Evolutionary conservation across 2,329 filamentous ascomycete genomes (phyloP), one percentile per base, ranked within the genome.

Genomic region (Sporothrix pseudoabietina): DNA sequence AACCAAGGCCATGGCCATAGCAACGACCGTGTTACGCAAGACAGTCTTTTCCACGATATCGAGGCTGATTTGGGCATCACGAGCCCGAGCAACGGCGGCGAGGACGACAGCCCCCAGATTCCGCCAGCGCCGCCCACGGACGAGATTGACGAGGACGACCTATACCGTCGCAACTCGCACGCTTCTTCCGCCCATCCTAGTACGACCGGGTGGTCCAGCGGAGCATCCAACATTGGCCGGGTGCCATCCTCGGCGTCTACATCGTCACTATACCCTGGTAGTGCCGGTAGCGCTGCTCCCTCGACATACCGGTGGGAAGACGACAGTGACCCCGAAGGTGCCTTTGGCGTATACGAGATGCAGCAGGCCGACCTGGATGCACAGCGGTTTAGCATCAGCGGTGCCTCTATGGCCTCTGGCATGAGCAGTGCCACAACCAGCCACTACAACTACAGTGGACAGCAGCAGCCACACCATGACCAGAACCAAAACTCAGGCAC

Each of bases 281-380:
- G 35, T 9, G 10, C 41, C 3, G 49, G 30, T 16, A 39, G 44
- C 4, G 32, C 57, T 1, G 70, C 81, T n/a, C 78, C 80, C 0
- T 79, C 80, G 3, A 78, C 80, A 1, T 81, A 82, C 76, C 77
- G 81, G 68, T 82, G 83, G 75, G 82, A 85, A 49, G 84, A 86
- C 39, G 94, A 97, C 69, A 97, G 94, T 79, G 95, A 98, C 79
- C 90, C 92, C 0, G 95, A 98, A 81, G 95, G 92, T 26, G 90
- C 92, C 54, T 93, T 93, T 74, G 95, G 96, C 19, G 83, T 97
- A 70, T 88, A 92, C 79, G 94, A 94, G 76, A 89, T 98, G 87
- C 90, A 90, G 74, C 89, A 94, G 82, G 94, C 94, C 4, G 94
- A 97, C 75, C 88, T 94, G 80, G 92, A 97, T 74, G 89, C 90